Base-by-base conservation (phyloP, 768 basidiomycete genomes). In the Cubamyces sp. region DNA sequence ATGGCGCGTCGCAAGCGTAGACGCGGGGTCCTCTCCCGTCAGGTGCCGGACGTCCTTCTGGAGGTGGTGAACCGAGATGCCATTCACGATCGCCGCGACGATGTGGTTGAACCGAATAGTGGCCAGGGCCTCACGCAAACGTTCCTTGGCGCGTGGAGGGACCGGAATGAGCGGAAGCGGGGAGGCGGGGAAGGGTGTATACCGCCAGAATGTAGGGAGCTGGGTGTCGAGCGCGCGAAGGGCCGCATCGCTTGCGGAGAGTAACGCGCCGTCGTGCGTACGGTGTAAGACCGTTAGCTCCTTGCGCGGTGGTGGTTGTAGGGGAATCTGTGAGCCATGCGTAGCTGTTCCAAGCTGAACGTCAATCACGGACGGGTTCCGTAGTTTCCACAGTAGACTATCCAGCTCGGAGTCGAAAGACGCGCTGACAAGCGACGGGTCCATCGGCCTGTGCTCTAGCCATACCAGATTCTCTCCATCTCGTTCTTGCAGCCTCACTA, bases 21-120 rank as follows among this genome's bases (percentile, higher is more conserved):
- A 92, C 43, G 76, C 74, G n/a, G 76, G 80, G 67, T 89, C 88
- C 72, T 97, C 94, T 47, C 93, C 94, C 0, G 94, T 94, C 59
- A 97, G 84, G 72, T 85, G 94, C 54, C 86, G 82, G 49, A 95
- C 81, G 72, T 93, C 89, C 48, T 82, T 79, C 61, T 78, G 77
- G 76, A 96, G 84, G 64, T 84, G 82, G 14, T 80, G 71, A 16
- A 88, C 65, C 26, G 88, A 88, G 57, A 96, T 80, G 50, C 86
- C 85, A 56, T 84, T 81, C 28, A 94, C 84, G 59, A 91, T 78
- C 40, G 82, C 77, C 18, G 91, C 87, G 54, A 96, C 75, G 51
- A 79, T 74, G 8, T 91, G 84, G 67, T 91, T 78, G 72, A 92
- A 94, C 68, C 80, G 81, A 57, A 93, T 76, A 8, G 77, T 72